Evolutionary conservation across 73 alveolate species (phyloP).

Genomic region (Effrenium voratum): DNA sequence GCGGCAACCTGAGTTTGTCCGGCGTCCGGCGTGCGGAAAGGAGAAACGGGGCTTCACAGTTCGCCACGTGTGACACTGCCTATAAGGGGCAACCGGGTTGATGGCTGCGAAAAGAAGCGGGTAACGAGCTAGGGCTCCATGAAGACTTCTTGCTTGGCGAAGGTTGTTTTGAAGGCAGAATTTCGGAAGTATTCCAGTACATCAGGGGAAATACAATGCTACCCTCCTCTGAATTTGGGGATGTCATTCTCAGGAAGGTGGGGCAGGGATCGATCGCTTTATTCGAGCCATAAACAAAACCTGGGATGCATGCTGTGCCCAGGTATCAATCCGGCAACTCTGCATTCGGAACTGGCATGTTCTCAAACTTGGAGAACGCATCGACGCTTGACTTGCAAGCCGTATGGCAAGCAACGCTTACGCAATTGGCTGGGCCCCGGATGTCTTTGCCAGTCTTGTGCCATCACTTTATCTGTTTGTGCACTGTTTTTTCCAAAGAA

Average conservation of each 20-base stretch:
- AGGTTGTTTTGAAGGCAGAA: too few species aligned
- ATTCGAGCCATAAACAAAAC: too few species aligned
- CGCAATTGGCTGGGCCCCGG: not conserved
- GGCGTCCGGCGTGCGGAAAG: not conserved
- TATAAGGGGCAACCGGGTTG: not conserved
- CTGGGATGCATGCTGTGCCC: too few species aligned
- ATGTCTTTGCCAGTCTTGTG: not conserved
- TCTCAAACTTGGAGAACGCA: conserved; percentile 68
- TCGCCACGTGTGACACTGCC: not conserved
- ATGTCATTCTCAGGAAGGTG: too few species aligned
- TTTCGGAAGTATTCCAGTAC: too few species aligned
- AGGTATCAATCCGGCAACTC: conserved; percentile 46
- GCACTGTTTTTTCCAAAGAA: not conserved
- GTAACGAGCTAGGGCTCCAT: too few species aligned
- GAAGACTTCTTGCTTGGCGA: too few species aligned
- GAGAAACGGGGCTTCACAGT: not conserved
- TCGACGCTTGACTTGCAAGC: not conserved
- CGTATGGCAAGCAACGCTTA: not conserved
- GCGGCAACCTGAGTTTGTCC: not conserved
- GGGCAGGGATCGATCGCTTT: too few species aligned
- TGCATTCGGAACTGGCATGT: conserved; percentile 75
- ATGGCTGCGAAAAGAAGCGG: too few species aligned
- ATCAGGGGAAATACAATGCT: too few species aligned
- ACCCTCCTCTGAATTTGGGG: too few species aligned
- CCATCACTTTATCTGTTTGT: not conserved